Percentiles rank a stretch among this genome's conserved stretches.
These are phyloP conservation scores for Protomyces gravidus DNA, from an alignment of 1,139 yeast genomes.

Conservation along the genomic window DNA sequence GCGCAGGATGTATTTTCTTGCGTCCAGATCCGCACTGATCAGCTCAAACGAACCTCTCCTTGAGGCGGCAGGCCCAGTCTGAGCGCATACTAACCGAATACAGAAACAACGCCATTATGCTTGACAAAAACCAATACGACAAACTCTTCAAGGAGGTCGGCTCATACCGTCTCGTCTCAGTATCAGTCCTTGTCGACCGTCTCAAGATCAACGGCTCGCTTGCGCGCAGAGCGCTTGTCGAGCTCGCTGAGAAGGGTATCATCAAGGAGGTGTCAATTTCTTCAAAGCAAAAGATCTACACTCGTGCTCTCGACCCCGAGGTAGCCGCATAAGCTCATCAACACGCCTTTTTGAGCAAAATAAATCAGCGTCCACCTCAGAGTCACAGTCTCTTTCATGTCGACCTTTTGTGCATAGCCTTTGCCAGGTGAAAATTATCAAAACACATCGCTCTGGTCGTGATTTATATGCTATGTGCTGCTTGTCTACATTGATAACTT, in stretches of 20 bases:
- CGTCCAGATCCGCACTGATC: not conserved
- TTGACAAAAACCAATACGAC: conserved; percentile 98
- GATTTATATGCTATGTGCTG: not conserved
- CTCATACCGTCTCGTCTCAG: conserved; percentile 97
- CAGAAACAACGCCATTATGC: conserved; percentile 70
- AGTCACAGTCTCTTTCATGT: not conserved
- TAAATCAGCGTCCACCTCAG: not conserved
- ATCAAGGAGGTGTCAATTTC: conserved; percentile 92
- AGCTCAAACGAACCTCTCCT: not conserved
- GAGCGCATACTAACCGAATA: not conserved
- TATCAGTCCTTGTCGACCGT: conserved; percentile 97
- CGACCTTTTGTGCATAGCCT: not conserved
- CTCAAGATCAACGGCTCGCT: conserved; percentile 98
- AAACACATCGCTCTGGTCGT: not conserved
- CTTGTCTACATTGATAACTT: not conserved
- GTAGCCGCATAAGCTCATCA: not conserved
- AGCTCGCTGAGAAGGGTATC: conserved; percentile 91
- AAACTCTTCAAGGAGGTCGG: conserved; percentile 99
- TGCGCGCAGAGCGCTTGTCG: conserved; percentile 97
- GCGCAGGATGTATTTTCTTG: no score
- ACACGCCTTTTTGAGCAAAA: not conserved
- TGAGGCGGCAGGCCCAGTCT: not conserved
- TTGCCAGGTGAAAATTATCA: not conserved
- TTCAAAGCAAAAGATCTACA: conserved; percentile 95
- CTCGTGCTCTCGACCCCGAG: conserved; percentile 32